Conservation (phyloP, 192 early-diverging fungal genomes). For the Mortierella hygrophila region DNA sequence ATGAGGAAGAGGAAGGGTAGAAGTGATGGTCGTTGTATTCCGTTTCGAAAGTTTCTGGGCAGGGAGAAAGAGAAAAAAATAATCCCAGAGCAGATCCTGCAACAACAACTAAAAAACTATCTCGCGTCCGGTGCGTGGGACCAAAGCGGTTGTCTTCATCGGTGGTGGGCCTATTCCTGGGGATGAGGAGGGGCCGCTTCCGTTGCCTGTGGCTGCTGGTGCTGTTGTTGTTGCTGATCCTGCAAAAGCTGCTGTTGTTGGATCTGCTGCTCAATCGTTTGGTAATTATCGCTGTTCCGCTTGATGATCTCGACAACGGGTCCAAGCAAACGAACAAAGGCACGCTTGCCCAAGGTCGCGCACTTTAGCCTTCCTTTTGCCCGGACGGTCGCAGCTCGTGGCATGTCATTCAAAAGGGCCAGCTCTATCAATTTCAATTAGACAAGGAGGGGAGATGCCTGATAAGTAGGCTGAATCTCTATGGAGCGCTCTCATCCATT, state of each 20-base stretch:
- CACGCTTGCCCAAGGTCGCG: slow-evolving; percentile 94
- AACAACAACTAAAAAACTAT: neutral
- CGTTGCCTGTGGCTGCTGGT: slow-evolving; percentile 7
- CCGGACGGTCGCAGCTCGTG: slow-evolving; percentile 89
- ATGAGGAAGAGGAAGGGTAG: neutral
- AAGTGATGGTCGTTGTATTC: neutral
- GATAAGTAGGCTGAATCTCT: slow-evolving; percentile 13
- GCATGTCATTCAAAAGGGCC: slow-evolving; percentile 94
- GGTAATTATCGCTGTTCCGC: slow-evolving; percentile 94
- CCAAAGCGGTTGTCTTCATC: slow-evolving; percentile 10
- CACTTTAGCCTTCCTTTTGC: slow-evolving; percentile 94
- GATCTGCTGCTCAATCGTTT: slow-evolving; percentile 62
- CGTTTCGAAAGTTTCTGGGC: neutral
- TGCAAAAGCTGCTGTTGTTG: slow-evolving; percentile 43
- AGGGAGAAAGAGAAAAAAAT: neutral
- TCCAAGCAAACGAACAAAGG: slow-evolving; percentile 94
- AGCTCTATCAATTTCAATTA: slow-evolving; percentile 77
- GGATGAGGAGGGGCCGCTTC: neutral
- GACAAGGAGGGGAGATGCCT: slow-evolving; percentile 16
- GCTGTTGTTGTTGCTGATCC: slow-evolving; percentile 33
- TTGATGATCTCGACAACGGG: slow-evolving; percentile 97
- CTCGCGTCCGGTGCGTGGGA: neutral
- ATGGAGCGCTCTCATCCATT: neutral
- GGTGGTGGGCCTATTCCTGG: slow-evolving; percentile 24
- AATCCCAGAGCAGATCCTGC: neutral